Evolutionary conservation across 805 yeast genomes (phyloP), one percentile per base, ranked within the genome.

Genomic region (Monosporozyma aerobia): DNA sequence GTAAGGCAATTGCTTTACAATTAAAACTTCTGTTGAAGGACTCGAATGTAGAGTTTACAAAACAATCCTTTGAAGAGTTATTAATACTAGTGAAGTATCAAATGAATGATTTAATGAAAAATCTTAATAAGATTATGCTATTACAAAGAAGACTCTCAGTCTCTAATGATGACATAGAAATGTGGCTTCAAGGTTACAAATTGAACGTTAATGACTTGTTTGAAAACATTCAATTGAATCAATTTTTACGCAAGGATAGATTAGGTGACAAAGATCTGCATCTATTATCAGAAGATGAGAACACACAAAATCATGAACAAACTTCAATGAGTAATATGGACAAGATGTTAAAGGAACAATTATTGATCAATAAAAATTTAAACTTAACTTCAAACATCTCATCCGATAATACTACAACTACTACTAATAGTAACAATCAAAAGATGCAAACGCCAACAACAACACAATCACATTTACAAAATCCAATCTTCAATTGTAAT

Each of bases 71-170:
- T 47, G 68, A 70, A 11, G 69, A 72, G 35, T 53, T 78, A 40
- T 58, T 73, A 6, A 59, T 65, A 3, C 58, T 75, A 40, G 67
- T 74, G 0, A 61, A 62, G 16, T 58, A 63, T 10, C 74, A 72
- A 52, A 58, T 78, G 49, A 62, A 70, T 45, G 69, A 70, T 14
- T 52, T 82, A 51, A 60, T 75, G 8, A 56, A 61, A 2, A 67
- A 73, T 30, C 59, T 85, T 27, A 79, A 78, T 47, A 75, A 75
- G 54, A 65, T 79, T 35, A 74, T 82, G 2, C 81, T 80, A 52
- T 65, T 78, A 1, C 90, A 85, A 63, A 71, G 92, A 58, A 74
- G 90, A 49, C 69, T 73, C 19, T 63, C 64, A n/a, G 81, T 85
- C 1, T 71, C 84, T 0, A 69, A 75, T 19, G 69, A 68, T 30